Evolutionary conservation across 495 filamentous ascomycete genomes (phyloP), one percentile per base, ranked within the genome.

Genomic region (Aspergillus biplanus): DNA sequence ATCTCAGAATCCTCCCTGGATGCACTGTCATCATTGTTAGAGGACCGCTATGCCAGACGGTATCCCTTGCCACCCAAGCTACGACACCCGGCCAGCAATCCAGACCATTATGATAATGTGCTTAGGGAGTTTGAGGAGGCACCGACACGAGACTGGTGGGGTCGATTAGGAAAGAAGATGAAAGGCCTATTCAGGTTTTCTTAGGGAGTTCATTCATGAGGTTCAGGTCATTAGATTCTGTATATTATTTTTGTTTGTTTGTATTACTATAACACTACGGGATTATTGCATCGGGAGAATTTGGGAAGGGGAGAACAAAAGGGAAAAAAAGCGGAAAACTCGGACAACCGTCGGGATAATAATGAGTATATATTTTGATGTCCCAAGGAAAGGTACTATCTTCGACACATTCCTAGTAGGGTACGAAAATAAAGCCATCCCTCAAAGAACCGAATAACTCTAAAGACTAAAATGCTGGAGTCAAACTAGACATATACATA

Each of bases 101-200:
- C 92, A 33, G 86, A 81, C 5, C 86, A 96, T 73, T 97, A 94
- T 70, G 82, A 86, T 32, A 81, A 90, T 64, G 71, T 97, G 6
- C 70, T 91, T 59, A 80, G 77, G 58, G 93, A 93, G 75, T 84
- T 92, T 44, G 85, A 88, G 54, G 89, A 87, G 72, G 90, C 89
- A 16, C 89, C 89, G 31, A 79, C 71, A 47, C 78, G 90, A 7
- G 83, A 85, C 49, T 89, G 80, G 74, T 66, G 84, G 33, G 80
- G 81, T 3, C 78, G 85, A 56, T 52, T 86, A 62, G 62, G 73
- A 59, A 87, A 89, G 67, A 84, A 79, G 64, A 68, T 90, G 67
- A 83, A 80, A 67, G 90, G 90, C n/a, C 71, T 88, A 59, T 74
- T 93, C 53, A 80, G 89, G 52, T 76, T 91, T 47, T 73, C 78